Percentiles rank a stretch among this genome's conserved stretches.
These are phyloP conservation scores for Phlebopus sp. DNA, from an alignment of 1,284 basidiomycete genomes.

Conservation along the genomic window DNA sequence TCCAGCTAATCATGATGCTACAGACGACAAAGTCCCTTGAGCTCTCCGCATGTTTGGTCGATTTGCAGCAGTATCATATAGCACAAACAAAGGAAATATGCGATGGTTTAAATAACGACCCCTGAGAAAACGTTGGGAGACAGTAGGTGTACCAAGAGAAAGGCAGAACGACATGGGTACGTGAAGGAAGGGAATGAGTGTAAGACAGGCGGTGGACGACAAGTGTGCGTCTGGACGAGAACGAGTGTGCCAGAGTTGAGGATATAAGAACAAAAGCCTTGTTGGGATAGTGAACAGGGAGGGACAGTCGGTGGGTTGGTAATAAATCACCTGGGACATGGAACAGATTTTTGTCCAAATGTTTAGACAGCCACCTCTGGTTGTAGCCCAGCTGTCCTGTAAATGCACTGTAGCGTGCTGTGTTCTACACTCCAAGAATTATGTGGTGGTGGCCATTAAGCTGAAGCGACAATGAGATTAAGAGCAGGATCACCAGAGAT, in stretches of 20 bases:
- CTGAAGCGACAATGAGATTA: conserved; percentile 17
- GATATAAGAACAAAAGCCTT: conserved; percentile 30
- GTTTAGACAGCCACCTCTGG: conserved; percentile 6
- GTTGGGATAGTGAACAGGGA: conserved; percentile 22
- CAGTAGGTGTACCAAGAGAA: conserved; percentile 14
- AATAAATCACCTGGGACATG: conserved; percentile 22
- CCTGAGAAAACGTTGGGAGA: conserved; percentile 17
- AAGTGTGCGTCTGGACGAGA: conserved; percentile 30
- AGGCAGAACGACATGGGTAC: conserved; percentile 14
- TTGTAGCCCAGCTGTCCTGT: conserved; percentile 9
- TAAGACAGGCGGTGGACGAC: conserved; percentile 33
- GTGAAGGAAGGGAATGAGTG: conserved; percentile 27
- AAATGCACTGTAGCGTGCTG: background rate
- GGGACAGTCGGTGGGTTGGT: background rate
- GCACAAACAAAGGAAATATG: conserved; percentile 34
- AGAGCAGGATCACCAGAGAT: background rate
- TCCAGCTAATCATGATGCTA: background rate
- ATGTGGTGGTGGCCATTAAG: conserved; percentile 35
- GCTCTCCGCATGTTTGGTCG: background rate
- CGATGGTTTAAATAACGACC: conserved; percentile 34
- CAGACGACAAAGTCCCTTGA: background rate
- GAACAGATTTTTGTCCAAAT: conserved; percentile 15
- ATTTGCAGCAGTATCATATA: conserved; percentile 33
- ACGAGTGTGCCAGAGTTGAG: conserved; percentile 22
- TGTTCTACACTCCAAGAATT: conserved; percentile 9